Evolutionary conservation across 164 flowering plant genomes (phyloP).

Genomic region (Annona squamosa): DNA sequence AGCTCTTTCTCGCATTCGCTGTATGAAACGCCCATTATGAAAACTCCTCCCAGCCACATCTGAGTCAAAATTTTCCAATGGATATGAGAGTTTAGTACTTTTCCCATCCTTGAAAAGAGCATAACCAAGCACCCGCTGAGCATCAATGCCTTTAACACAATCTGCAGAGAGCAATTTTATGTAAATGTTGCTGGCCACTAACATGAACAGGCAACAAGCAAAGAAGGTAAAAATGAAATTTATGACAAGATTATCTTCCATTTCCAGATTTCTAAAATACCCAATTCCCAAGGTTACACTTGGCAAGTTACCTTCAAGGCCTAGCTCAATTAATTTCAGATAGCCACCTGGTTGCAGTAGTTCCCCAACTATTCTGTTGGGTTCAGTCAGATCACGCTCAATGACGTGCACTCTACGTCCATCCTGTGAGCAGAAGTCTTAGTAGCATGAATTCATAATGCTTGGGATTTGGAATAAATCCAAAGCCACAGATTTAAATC

Average conservation of each 20-base stretch:
- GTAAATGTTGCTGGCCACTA: not conserved
- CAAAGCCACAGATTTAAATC: conserved; percentile 1
- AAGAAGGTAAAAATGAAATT: not conserved
- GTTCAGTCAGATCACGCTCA: conserved; percentile 88
- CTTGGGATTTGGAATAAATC: not conserved
- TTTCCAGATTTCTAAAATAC: not conserved
- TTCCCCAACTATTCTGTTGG: conserved; percentile 93
- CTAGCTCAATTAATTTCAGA: conserved; percentile 77
- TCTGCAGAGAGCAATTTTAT: conserved; percentile 36
- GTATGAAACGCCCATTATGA: conserved; percentile 94
- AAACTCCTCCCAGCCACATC: conserved; percentile 95
- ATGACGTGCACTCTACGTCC: conserved; percentile 81
- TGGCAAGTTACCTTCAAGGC: conserved; percentile 58
- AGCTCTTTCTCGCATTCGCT: conserved; percentile 80
- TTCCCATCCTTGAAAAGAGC: conserved; percentile 92
- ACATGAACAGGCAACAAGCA: not conserved
- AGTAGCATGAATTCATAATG: not conserved
- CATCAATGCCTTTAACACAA: conserved; percentile 86
- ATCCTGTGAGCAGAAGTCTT: conserved; percentile 39
- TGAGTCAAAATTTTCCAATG: conserved; percentile 74
- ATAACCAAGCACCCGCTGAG: conserved; percentile 83
- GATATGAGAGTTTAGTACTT: conserved; percentile 60
- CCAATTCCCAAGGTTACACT: not conserved
- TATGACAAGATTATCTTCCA: not conserved
- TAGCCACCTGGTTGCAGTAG: conserved; percentile 95